Percentiles rank a stretch among this genome's conserved stretches.
phyloP scores from a whole-genome alignment of 2,329 filamentous ascomycete genomes.

The Fusarium scirpi region DNA sequence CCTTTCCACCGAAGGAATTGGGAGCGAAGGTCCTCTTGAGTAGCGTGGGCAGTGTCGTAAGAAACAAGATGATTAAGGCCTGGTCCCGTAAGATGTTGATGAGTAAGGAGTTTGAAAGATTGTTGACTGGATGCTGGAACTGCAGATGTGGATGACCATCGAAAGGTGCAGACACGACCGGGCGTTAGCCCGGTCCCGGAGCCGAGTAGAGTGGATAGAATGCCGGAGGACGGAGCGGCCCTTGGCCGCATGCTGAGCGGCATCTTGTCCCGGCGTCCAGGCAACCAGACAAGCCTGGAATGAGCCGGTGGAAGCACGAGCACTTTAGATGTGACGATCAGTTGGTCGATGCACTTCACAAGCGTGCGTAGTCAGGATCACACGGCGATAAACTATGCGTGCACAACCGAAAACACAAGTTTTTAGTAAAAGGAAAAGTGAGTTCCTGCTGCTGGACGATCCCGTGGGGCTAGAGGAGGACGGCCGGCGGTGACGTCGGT shows the following conservation, averaged over 20 bases:
- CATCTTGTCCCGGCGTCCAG: conserved; percentile 14
- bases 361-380: conserved; percentile 17
- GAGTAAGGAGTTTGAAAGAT: conserved; percentile 46
- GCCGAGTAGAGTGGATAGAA: conserved; percentile 29
- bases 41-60: conserved; percentile 50
- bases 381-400: conserved; percentile 4
- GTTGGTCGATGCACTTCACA: conserved; percentile 14
- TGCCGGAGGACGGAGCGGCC: conserved; percentile 17
- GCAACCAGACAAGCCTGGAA: neutral
- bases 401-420: conserved; percentile 2
- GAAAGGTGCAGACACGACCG: conserved; percentile 2
- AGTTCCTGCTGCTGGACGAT: conserved; percentile 29
- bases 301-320: neutral
- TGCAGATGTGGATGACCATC: conserved; percentile 22
- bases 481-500: conserved; percentile 32
- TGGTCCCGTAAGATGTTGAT: conserved; percentile 48
- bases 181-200: conserved; percentile 18
- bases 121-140: conserved; percentile 2
- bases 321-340: conserved; percentile 3
- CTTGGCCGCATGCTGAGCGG: conserved; percentile 15
- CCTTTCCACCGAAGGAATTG: conserved; percentile 53
- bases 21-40: conserved; percentile 52
- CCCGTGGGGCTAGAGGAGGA: conserved; percentile 21
- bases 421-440: conserved; percentile 30
- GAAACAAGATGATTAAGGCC: conserved; percentile 41